Percentiles rank a stretch among this genome's conserved stretches.
Evolutionary conservation across 2,329 filamentous ascomycete genomes (phyloP).

Genomic region (Fusarium pseudograminearum): DNA sequence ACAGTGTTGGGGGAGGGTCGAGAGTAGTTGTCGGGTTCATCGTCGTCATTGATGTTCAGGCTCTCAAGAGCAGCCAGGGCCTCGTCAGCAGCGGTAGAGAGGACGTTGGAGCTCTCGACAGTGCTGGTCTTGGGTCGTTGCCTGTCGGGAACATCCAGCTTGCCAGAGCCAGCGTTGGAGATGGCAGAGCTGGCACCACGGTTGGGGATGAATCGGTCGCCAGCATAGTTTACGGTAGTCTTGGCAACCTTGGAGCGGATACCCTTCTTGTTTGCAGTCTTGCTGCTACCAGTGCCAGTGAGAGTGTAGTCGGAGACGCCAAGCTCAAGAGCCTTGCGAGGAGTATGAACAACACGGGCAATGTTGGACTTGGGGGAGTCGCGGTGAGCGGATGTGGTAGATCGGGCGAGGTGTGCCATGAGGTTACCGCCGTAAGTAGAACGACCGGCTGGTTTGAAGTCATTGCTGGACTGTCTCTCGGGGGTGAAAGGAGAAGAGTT

Average conservation of each 20-base stretch:
- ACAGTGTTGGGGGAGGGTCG: constrained; percentile 88
- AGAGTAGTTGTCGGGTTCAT: constrained; percentile 75
- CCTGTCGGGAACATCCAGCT: constrained; percentile 79
- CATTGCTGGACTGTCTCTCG: constrained; percentile 66
- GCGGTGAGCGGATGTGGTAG: constrained; percentile 73
- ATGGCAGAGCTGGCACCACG: constrained; percentile 90
- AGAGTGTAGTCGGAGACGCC: constrained; percentile 94
- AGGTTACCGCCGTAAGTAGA: constrained; percentile 86
- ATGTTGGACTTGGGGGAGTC: constrained; percentile 99
- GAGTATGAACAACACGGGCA: constrained; percentile 77
- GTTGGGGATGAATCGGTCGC: constrained; percentile 97
- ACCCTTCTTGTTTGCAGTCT: constrained; percentile 70
- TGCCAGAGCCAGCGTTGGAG: constrained; percentile 82
- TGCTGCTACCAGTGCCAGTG: constrained; percentile 79
- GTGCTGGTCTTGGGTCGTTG: constrained; percentile 78
- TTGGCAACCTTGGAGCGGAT: constrained; percentile 73
- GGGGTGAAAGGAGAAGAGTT: constrained; percentile 84
- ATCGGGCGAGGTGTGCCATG: constrained; percentile 81
- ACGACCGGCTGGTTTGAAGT: constrained; percentile 68
- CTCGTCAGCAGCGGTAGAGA: constrained; percentile 85
- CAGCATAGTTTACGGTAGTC: constrained; percentile 83
- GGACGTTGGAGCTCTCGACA: constrained; percentile 77
- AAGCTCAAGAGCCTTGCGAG: constrained; percentile 85
- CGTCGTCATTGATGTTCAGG: constrained; percentile 79
- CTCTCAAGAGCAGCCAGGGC: constrained; percentile 82